Evolutionary conservation across 177 flowering plant species (phyloP), one percentile per base, ranked within the genome.

Genomic region (Vitis hybrid): DNA sequence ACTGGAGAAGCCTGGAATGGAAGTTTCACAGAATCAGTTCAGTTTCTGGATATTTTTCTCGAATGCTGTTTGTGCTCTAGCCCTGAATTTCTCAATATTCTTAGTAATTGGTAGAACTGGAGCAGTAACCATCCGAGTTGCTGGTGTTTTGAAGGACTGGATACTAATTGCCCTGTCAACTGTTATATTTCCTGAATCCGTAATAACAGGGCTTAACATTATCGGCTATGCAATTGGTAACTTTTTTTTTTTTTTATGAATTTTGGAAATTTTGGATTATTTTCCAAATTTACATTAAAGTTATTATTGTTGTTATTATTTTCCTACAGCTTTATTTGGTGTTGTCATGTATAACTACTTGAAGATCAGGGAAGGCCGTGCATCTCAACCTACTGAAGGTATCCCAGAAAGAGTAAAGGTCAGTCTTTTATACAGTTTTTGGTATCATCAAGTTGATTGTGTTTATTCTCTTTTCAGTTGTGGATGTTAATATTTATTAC

Each of bases 61-160:
- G 1, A 95, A 95, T 83, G 98, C 98, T 27, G 78, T 93, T n/a
- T 89, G 89, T 75, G 98, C 99, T 54, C 72, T 95, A 64, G 98
- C 97, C 68, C 85, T 95, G 85, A 95, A 95, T 75, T 85, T 95
- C 80, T 91, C 99, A 40, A 93, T 90, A 67, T 93, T 95, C 84
- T 79, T 93, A 72, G 87, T 78, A 15, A 74, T 84, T 71, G 85
- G 87, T 52, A 82, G 87, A 82, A 84, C 85, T 58, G 85, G 97
- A 65, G 99, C 98, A 50, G 97, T 93, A 51, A 95, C 99, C 64
- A 87, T 93, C 71, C 85, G 98, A 60, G 98, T 94, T 69, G 99
- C 98, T 77, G 99, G 99, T 67, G 99, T 93, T 72, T 70, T 94
- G 65, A 93, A 94, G 81, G 99, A 94, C 76, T 93, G 99, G 99